These are phyloP conservation scores for Fimicolochytrium jonesii DNA, from an alignment of 192 early-diverging fungal genomes.

Conservation along the genomic window DNA sequence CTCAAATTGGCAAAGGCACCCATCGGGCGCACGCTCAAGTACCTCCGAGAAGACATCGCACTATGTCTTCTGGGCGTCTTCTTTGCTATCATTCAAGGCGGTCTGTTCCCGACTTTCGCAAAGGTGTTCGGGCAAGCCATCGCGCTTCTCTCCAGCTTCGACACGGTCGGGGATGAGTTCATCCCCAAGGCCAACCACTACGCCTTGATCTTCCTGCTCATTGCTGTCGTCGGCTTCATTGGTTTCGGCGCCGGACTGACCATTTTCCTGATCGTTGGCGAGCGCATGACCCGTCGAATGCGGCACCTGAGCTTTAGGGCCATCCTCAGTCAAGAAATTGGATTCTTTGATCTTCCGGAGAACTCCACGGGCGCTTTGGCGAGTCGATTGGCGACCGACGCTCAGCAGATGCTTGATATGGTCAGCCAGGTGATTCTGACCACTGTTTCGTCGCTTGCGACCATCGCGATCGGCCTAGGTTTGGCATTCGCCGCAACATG, in stretches of 20 bases:
- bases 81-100: conserved; percentile 59
- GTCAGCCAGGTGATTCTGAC: conserved; percentile 30
- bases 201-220: conserved; percentile 32
- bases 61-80: conserved; percentile 54
- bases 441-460: conserved; percentile 33
- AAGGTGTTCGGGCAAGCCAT: conserved; percentile 30
- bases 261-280: conserved; percentile 40
- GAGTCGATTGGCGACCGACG: conserved; percentile 66
- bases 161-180: conserved; percentile 55
- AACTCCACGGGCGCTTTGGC: conserved; percentile 74
- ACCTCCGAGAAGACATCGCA: conserved; percentile 37
- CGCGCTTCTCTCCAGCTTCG: conserved; percentile 29
- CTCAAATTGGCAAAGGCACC: conserved; percentile 45
- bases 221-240: conserved; percentile 54
- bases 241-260: conserved; percentile 38
- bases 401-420: conserved; percentile 21
- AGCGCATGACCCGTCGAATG: conserved; percentile 34
- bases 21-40: conserved; percentile 29
- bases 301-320: conserved; percentile 36
- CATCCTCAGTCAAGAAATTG: conserved; percentile 51
- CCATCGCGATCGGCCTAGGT: conserved; percentile 38
- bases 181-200: conserved; percentile 54
- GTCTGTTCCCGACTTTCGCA: conserved; percentile 68
- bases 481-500: conserved; percentile 72
- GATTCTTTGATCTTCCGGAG: conserved; percentile 49